Conservation (phyloP, 352 stramenopile genomes). For the Globisporangium solare region DNA sequence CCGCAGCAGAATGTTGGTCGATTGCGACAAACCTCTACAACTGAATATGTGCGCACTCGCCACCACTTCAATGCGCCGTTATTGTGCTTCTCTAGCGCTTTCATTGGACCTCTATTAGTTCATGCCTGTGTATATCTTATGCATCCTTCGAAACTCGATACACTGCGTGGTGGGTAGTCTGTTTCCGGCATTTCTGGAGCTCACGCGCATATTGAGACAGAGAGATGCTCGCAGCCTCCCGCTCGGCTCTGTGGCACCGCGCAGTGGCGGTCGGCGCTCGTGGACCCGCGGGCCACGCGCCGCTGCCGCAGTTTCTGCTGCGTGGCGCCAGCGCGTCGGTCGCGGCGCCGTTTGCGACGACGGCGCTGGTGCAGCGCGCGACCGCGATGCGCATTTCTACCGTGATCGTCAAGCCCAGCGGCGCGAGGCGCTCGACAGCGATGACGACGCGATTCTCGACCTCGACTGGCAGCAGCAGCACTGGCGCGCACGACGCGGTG, state of each 20-base stretch:
- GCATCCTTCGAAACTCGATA: not conserved
- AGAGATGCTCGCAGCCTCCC: no score
- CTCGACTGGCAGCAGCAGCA: slow-evolving; percentile 16
- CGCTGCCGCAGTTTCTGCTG: slow-evolving; percentile 1
- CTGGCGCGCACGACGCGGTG: slow-evolving; percentile 14
- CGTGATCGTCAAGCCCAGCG: not conserved
- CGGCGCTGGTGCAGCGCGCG: not conserved
- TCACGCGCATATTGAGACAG: no score
- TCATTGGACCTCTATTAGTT: no score
- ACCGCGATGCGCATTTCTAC: slow-evolving; percentile 5
- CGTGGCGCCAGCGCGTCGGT: not conserved
- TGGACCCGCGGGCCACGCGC: not conserved
- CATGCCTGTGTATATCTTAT: no score
- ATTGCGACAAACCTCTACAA: no score
- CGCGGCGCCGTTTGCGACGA: slow-evolving; percentile 3
- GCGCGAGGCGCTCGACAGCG: slow-evolving; percentile 2
- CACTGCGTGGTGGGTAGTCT: no score
- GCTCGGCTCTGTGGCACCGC: no score
- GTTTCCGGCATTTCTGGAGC: no score
- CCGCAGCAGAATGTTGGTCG: not conserved
- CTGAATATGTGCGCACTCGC: no score
- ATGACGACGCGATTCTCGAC: slow-evolving; percentile 19
- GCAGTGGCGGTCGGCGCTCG: no score
- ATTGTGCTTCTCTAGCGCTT: no score
- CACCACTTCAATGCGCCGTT: no score